Conservation (phyloP, 169 alveolate species). For the Blepharisma undulans region DNA sequence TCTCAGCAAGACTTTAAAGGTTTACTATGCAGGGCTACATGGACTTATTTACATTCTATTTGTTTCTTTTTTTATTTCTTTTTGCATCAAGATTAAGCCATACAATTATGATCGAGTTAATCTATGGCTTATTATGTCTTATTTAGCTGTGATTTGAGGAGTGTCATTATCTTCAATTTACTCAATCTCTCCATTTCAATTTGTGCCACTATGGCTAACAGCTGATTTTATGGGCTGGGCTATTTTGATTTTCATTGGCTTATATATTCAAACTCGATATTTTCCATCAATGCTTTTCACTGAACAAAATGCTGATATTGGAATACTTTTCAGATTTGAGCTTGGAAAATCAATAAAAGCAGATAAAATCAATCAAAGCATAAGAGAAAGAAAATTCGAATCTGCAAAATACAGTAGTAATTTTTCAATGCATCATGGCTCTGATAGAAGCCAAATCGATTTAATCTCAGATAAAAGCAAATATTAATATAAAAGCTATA, state of each 20-base stretch:
- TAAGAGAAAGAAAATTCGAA: background rate
- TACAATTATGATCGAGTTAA: background rate
- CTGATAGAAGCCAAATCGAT: no score
- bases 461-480: no score
- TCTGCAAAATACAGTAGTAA: background rate
- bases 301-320: background rate
- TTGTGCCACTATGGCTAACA: background rate
- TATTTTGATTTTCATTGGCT: background rate
- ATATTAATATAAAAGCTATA: no score
- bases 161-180: background rate
- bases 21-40: background rate
- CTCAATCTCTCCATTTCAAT: background rate
- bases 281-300: background rate
- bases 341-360: background rate
- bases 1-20: background rate
- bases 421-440: no score
- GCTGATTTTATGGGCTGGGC: background rate
- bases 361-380: background rate
- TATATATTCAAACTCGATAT: background rate
- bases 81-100: background rate
- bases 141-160: background rate
- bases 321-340: background rate
- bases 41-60: background rate
- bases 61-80: no score
- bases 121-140: background rate